Percentiles rank a stretch among this genome's conserved stretches.
phyloP scores from a whole-genome alignment of 352 stramenopile species.

The Pythium inflatum region DNA sequence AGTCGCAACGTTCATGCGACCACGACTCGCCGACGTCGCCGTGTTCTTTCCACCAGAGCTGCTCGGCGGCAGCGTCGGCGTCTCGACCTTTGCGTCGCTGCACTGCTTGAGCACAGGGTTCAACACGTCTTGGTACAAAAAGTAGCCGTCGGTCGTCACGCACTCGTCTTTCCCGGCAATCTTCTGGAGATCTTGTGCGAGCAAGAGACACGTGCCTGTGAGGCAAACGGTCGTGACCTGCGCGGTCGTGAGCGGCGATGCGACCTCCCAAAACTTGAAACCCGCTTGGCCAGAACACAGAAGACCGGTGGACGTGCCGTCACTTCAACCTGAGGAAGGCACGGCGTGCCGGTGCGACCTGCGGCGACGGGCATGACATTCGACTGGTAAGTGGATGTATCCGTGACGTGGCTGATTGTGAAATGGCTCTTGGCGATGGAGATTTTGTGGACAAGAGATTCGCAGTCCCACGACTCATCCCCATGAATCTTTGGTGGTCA shows the following conservation, averaged over 20 bases:
- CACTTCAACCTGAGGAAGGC: constrained; percentile 10
- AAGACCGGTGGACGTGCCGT: background rate
- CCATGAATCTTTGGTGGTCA: constrained; percentile 2
- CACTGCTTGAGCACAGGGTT: no score
- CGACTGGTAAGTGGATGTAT: no score
- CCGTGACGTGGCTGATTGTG: background rate
- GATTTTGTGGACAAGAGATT: background rate
- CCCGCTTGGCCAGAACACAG: constrained; percentile 14
- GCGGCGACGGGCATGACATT: constrained; percentile 12
- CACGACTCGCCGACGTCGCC: background rate
- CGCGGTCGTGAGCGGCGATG: background rate
- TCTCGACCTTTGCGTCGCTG: no score
- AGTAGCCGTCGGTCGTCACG: no score
- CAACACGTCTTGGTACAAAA: no score
- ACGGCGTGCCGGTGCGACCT: constrained; percentile 13
- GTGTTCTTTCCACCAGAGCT: constrained; percentile 1
- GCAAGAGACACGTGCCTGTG: constrained; percentile 16
- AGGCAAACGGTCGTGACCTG: constrained; percentile 16
- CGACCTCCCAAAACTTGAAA: constrained; percentile 17
- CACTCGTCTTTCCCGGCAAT: constrained; percentile 13
- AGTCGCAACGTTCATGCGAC: no score
- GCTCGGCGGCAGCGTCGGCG: constrained; percentile 6
- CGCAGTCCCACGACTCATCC: background rate
- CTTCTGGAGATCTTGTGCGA: constrained; percentile 13
- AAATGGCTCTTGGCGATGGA: background rate